phyloP scores from a whole-genome alignment of 2,329 filamentous ascomycete genomes.

The Calonectria naviculata region DNA sequence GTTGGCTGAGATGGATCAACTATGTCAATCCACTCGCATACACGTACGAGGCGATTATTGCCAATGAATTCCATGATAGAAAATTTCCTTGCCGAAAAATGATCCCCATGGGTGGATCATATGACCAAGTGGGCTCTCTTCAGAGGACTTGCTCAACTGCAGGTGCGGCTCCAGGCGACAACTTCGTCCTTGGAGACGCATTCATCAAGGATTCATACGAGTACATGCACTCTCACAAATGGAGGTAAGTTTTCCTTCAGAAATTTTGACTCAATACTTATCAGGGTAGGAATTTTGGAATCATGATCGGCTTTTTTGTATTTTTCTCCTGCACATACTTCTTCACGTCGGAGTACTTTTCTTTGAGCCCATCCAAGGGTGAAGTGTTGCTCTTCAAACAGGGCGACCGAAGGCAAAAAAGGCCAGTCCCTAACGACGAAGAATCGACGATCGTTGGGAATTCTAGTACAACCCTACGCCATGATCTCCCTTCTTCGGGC shows the following conservation, averaged over 20 bases:
- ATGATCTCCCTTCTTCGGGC: background rate
- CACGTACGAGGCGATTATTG: constrained; percentile 40
- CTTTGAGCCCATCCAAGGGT: constrained; percentile 68
- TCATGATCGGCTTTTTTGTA: constrained; percentile 70
- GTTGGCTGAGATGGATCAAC: constrained; percentile 66
- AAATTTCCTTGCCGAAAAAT: constrained; percentile 18
- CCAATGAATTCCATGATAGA: constrained; percentile 27
- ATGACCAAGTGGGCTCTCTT: background rate
- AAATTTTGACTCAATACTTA: background rate
- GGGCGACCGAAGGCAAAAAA: background rate
- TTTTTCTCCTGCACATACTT: constrained; percentile 74
- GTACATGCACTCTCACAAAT: constrained; percentile 67
- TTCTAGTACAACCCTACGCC: background rate
- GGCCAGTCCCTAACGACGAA: background rate
- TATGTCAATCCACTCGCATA: constrained; percentile 73
- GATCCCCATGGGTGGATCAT: constrained; percentile 13
- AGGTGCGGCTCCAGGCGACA: constrained; percentile 21
- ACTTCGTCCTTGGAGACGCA: constrained; percentile 25
- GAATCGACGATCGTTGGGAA: background rate
- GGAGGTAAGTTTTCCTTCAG: constrained; percentile 48
- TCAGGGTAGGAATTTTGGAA: constrained; percentile 68
- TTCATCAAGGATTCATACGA: constrained; percentile 33
- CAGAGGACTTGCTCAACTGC: constrained; percentile 19
- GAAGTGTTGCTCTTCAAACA: constrained; percentile 75
- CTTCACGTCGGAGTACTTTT: constrained; percentile 64